These are phyloP conservation scores for Mucuna pruriens DNA, from an alignment of 306 rosid genomes.

Conservation along the genomic window DNA sequence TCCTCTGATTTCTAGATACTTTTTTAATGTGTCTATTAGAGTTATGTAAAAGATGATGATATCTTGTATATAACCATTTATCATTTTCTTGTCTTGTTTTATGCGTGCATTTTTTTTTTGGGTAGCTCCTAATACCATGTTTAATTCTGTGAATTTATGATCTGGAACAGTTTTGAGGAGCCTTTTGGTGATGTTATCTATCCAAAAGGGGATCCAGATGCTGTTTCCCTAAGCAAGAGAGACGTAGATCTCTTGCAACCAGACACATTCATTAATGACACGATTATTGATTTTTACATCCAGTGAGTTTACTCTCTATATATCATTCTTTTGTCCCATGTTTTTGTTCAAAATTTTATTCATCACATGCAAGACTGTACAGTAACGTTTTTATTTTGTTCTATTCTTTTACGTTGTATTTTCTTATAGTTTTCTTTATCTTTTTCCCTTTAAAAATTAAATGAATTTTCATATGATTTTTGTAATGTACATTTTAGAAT, in stretches of 20 bases:
- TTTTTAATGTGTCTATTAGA: neutral
- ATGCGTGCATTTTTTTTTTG: neutral
- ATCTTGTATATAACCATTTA: slow-evolving; percentile 6
- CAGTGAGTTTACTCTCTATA: slow-evolving; percentile 60
- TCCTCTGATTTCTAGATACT: slow-evolving; percentile 15
- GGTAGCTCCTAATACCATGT: slow-evolving; percentile 1
- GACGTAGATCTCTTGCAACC: slow-evolving; percentile 95
- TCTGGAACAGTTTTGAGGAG: slow-evolving; percentile 72
- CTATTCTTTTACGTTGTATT: neutral
- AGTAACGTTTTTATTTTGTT: neutral
- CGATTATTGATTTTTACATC: slow-evolving; percentile 91
- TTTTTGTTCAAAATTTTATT: slow-evolving; percentile 1
- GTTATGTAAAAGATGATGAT: slow-evolving; percentile 13
- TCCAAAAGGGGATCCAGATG: slow-evolving; percentile 95
- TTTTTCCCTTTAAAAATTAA: neutral
- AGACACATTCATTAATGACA: slow-evolving; percentile 92
- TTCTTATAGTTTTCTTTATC: slow-evolving; percentile 10
- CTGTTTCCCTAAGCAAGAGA: slow-evolving; percentile 88
- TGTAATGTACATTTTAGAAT: neutral
- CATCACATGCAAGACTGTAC: neutral
- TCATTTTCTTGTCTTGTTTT: neutral
- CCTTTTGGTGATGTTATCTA: slow-evolving; percentile 82
- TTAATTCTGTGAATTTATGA: slow-evolving; percentile 33
- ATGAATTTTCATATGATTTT: slow-evolving; percentile 5
- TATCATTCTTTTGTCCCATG: neutral